phyloP scores from a whole-genome alignment of 441 rosid genomes.

The Melastoma candidum region DNA sequence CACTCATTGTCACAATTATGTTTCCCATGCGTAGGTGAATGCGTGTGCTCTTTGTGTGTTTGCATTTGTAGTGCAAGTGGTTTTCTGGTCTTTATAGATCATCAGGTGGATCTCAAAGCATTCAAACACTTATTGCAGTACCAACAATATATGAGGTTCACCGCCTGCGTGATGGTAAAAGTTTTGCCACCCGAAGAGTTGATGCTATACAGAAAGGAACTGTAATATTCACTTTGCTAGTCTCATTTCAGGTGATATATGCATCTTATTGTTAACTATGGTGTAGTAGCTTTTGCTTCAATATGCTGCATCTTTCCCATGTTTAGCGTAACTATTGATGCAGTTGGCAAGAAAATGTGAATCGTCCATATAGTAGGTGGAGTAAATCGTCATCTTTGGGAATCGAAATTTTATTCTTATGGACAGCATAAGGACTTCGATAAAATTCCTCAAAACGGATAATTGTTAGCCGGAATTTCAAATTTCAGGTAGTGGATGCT shows the following conservation, averaged over 20 bases:
- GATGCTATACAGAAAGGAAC: conserved; percentile 88
- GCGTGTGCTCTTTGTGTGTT: not conserved
- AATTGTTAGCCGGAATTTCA: no score
- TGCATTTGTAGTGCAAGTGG: not conserved
- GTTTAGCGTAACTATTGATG: no score
- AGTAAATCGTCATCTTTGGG: no score
- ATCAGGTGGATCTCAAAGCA: not conserved
- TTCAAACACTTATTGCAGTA: conserved; percentile 31
- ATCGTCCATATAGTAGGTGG: no score
- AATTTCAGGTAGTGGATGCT: no score
- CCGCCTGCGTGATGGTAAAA: conserved; percentile 86
- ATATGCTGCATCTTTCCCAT: no score
- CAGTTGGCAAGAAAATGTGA: no score
- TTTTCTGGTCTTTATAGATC: not conserved
- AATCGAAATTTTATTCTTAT: no score
- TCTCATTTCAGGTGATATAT: conserved; percentile 74
- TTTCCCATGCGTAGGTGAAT: no score
- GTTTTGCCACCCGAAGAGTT: conserved; percentile 84
- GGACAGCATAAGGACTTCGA: no score
- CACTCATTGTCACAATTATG: no score
- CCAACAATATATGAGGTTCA: conserved; percentile 75
- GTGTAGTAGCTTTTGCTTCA: not conserved
- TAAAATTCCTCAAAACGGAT: no score
- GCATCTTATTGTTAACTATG: conserved; percentile 9
- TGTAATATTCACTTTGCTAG: conserved; percentile 59